Percentiles rank a stretch among this genome's conserved stretches.
phyloP scores from a whole-genome alignment of 23 red algal species.

The Gracilaria gracilis region DNA sequence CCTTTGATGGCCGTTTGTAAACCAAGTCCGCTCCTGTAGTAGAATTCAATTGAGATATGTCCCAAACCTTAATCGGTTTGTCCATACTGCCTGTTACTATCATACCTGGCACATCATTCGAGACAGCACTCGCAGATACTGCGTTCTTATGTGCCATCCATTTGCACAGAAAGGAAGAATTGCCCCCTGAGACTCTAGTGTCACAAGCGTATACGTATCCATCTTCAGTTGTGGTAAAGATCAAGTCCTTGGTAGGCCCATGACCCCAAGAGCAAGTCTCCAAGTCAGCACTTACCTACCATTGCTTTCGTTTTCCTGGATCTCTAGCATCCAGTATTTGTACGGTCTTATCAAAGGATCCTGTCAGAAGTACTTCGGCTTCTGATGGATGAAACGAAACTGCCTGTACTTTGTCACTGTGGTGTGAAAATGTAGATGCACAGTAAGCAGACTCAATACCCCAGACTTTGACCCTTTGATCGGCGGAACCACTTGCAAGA shows the following conservation, averaged over 20 bases:
- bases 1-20: constrained; percentile 42
- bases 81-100: constrained; percentile 89
- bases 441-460: constrained; percentile 83
- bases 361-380: constrained; percentile 59
- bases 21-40: constrained; percentile 15
- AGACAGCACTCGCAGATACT: constrained; percentile 64
- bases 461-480: constrained; percentile 85
- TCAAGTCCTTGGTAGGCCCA: constrained; percentile 17
- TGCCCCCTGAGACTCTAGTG: constrained; percentile 48
- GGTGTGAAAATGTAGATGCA: constrained; percentile 71
- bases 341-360: constrained; percentile 86
- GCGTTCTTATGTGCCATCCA: constrained; percentile 72
- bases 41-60: constrained; percentile 30
- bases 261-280: constrained; percentile 63
- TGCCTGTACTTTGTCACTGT: constrained; percentile 87
- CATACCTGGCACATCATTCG: constrained; percentile 65
- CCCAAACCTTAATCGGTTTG: constrained; percentile 85
- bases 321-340: constrained; percentile 82
- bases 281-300: constrained; percentile 51
- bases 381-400: constrained; percentile 85
- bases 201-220: constrained; percentile 82
- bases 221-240: constrained; percentile 78
- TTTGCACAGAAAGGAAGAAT: constrained; percentile 22
- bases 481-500: constrained; percentile 91
- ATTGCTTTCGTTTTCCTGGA: constrained; percentile 11